Evolutionary conservation across 73 alveolate species (phyloP).

Genomic region (Blepharisma stoltei): DNA sequence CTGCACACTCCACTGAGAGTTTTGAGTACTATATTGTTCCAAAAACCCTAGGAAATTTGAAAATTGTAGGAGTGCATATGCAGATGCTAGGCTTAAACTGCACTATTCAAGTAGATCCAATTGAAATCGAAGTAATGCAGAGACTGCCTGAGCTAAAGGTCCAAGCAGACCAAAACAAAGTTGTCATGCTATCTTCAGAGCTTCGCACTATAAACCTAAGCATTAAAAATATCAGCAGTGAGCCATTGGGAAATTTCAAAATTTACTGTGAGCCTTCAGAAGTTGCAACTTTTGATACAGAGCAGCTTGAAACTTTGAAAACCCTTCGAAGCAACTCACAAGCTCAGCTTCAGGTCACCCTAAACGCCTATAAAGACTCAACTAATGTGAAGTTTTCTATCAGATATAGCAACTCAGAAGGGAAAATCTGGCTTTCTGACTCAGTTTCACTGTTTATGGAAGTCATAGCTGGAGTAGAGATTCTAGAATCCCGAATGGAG

Average conservation of each 20-base stretch:
- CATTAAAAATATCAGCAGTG: constrained; percentile 15
- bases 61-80: neutral
- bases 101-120: neutral
- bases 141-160: constrained; percentile 7
- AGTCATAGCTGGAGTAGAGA: constrained; percentile 3
- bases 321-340: neutral
- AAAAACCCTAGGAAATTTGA: neutral
- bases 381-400: neutral
- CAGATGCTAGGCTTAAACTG: neutral
- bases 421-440: neutral
- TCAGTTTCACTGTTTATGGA: neutral
- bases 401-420: constrained; percentile 12
- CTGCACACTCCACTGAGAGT: neutral
- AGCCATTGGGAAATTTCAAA: neutral
- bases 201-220: neutral
- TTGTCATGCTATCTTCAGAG: constrained; percentile 26
- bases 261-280: constrained; percentile 14
- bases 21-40: constrained; percentile 9
- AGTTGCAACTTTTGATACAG: constrained; percentile 5
- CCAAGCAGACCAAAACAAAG: neutral
- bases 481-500: constrained; percentile 6
- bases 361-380: neutral
- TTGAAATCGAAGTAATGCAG: constrained; percentile 13
- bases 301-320: neutral
- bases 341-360: neutral